Conservation (phyloP, 345 rosid genomes). For the Toxicodendron radicans region DNA sequence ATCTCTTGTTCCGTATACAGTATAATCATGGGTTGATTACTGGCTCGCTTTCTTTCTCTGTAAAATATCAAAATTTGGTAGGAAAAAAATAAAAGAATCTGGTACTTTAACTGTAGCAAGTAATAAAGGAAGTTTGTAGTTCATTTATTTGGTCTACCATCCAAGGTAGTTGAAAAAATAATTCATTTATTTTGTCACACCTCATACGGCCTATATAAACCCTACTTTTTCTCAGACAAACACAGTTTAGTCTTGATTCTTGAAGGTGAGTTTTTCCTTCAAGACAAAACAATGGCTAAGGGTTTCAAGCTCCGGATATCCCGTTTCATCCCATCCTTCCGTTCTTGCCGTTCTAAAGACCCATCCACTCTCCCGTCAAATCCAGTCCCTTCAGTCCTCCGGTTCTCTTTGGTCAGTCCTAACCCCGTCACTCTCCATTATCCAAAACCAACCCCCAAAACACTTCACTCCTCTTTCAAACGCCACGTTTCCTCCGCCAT, state of each 20-base stretch:
- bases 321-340: constrained; percentile 47
- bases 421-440: constrained; percentile 20
- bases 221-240: background rate
- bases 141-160: background rate
- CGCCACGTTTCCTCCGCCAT: constrained; percentile 52
- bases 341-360: constrained; percentile 68
- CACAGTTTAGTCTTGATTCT: background rate
- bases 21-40: no score
- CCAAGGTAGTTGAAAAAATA: background rate
- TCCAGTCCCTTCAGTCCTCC: constrained; percentile 52
- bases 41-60: no score
- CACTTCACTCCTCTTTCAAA: constrained; percentile 34
- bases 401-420: constrained; percentile 26
- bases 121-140: background rate
- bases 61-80: no score
- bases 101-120: background rate
- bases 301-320: constrained; percentile 63
- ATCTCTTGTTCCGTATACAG: no score
- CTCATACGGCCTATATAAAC: constrained; percentile 3
- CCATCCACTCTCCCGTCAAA: constrained; percentile 49
- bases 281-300: constrained; percentile 49
- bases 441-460: constrained; percentile 22
- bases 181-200: background rate
- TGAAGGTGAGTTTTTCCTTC: background rate
- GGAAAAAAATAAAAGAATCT: no score